Evolutionary conservation across 2,329 filamentous ascomycete species (phyloP).

Genomic region (Apiospora sp.): DNA sequence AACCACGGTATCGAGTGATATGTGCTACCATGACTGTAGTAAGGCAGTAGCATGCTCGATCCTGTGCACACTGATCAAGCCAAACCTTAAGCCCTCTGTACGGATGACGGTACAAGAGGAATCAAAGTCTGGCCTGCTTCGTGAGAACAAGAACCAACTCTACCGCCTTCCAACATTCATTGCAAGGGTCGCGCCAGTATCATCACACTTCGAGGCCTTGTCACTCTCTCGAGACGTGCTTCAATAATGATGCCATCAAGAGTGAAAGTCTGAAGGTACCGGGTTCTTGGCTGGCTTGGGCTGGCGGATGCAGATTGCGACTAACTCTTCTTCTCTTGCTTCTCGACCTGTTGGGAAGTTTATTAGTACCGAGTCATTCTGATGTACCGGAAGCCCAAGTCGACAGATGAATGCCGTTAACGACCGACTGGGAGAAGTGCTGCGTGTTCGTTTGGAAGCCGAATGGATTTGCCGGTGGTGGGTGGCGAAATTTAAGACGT

Average conservation of each 20-base stretch:
- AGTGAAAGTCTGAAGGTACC: not conserved
- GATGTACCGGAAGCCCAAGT: not conserved
- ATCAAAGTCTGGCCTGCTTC: not conserved
- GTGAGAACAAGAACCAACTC: not conserved
- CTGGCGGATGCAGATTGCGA: not conserved
- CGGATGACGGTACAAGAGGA: not conserved
- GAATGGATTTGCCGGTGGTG: not conserved
- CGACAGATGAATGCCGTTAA: not conserved
- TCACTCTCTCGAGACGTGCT: too few relatives aligned
- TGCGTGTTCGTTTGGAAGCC: not conserved
- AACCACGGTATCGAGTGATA: not conserved
- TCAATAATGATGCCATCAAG: not conserved
- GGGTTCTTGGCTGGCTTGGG: not conserved
- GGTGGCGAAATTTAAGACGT: constrained; percentile 17
- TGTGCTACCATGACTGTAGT: not conserved
- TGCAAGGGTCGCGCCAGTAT: not conserved
- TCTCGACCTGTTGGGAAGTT: constrained; percentile 37
- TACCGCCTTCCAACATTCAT: not conserved
- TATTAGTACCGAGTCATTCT: constrained; percentile 20
- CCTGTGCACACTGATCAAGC: not conserved
- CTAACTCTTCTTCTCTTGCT: constrained; percentile 80
- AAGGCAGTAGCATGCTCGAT: not conserved
- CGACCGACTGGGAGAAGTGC: not conserved
- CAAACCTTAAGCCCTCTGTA: not conserved
- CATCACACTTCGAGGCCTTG: not conserved